phyloP scores from a whole-genome alignment of 371 early-diverging fungal genomes.

The Paramicrosporidium saccamoebae region DNA sequence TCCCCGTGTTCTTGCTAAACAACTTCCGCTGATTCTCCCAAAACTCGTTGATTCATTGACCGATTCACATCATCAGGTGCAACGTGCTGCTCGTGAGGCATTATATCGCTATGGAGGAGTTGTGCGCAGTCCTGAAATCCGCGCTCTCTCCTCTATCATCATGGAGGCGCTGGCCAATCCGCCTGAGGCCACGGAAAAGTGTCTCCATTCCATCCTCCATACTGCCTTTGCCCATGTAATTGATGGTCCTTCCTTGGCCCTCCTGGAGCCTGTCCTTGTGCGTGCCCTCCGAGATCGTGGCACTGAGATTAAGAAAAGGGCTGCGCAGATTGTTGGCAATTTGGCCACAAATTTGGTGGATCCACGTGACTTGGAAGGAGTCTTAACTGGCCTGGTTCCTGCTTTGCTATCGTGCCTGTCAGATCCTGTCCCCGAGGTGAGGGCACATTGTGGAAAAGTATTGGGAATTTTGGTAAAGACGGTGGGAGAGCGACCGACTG shows the following conservation, averaged over 20 bases:
- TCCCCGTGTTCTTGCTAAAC: constrained; percentile 66
- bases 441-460: constrained; percentile 70
- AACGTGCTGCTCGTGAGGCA: constrained; percentile 51
- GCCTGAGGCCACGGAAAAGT: constrained; percentile 36
- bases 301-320: constrained; percentile 61
- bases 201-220: constrained; percentile 42
- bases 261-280: constrained; percentile 70
- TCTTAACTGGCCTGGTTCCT: constrained; percentile 43
- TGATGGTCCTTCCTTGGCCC: constrained; percentile 75
- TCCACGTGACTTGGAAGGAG: constrained; percentile 53
- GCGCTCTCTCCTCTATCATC: constrained; percentile 46
- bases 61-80: constrained; percentile 73
- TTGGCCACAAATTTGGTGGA: constrained; percentile 80
- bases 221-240: constrained; percentile 90
- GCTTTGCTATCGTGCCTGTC: constrained; percentile 51
- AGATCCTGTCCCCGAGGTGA: constrained; percentile 83
- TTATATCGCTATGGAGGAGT: constrained; percentile 61
- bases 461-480: constrained; percentile 62
- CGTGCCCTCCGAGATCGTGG: constrained; percentile 65
- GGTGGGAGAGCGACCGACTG: constrained; percentile 55
- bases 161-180: constrained; percentile 66
- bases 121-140: constrained; percentile 87
- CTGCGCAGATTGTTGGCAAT: constrained; percentile 85
- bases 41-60: constrained; percentile 54
- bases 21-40: constrained; percentile 68